Percentiles rank a stretch among this genome's conserved stretches.
Evolutionary conservation across 495 filamentous ascomycete species (phyloP).

Genomic region (Penicillium pulvis): DNA sequence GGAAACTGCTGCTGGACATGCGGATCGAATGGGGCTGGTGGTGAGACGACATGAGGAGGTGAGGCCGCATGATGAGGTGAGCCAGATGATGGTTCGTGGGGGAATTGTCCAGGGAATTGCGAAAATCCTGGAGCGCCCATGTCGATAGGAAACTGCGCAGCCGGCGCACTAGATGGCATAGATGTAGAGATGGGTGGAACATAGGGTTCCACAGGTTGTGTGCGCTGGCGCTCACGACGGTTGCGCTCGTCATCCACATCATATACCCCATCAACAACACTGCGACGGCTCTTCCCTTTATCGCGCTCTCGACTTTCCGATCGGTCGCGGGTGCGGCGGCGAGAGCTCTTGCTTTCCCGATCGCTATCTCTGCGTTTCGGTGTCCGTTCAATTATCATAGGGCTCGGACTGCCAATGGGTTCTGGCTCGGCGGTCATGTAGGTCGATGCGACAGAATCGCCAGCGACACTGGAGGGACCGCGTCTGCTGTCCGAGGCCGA

Average conservation of each 20-base stretch:
- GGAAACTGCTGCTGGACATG: constrained; percentile 62
- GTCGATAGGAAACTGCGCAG: constrained; percentile 33
- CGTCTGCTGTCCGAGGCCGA: constrained; percentile 41
- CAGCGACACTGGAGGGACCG: constrained; percentile 40
- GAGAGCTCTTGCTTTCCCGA: constrained; percentile 32
- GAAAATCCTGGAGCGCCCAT: constrained; percentile 46
- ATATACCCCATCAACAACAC: constrained; percentile 22
- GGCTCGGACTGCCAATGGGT: constrained; percentile 29
- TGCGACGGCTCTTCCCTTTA: constrained; percentile 30
- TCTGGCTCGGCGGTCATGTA: constrained; percentile 56
- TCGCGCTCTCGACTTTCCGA: constrained; percentile 39
- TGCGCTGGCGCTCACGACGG: constrained; percentile 35
- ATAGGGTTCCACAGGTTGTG: constrained; percentile 38
- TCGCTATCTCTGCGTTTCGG: constrained; percentile 39
- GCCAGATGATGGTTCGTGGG: constrained; percentile 24
- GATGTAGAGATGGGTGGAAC: constrained; percentile 28
- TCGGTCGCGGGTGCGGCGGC: constrained; percentile 36
- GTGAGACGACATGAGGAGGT: constrained; percentile 32
- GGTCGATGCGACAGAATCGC: constrained; percentile 53
- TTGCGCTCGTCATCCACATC: constrained; percentile 34
- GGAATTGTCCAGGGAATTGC: constrained; percentile 48
- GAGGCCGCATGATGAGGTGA: constrained; percentile 22
- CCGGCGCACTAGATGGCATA: constrained; percentile 28
- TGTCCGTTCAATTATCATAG: constrained; percentile 32
- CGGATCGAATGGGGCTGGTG: constrained; percentile 40